Percentiles rank a stretch among this genome's conserved stretches.
Evolutionary conservation across 352 stramenopile genomes (phyloP).

Genomic region (Peronospora belbahrii): DNA sequence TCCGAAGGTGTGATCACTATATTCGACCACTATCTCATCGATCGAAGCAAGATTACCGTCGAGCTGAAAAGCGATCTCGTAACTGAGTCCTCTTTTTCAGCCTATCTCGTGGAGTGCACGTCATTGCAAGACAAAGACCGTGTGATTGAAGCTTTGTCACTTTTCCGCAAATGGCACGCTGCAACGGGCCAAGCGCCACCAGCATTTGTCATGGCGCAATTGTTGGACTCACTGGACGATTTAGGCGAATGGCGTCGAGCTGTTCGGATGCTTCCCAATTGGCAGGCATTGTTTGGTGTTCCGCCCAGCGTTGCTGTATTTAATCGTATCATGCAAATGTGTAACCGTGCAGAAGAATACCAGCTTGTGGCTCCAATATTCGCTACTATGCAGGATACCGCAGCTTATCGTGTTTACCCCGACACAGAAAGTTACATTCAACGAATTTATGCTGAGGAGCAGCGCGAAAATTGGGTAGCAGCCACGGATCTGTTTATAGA

Average conservation of each 20-base stretch:
- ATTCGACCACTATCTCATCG: slow-evolving; percentile 27
- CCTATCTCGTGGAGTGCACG: slow-evolving; percentile 36
- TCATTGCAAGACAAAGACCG: slow-evolving; percentile 25
- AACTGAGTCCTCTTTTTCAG: slow-evolving; percentile 29
- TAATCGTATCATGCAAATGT: slow-evolving; percentile 54
- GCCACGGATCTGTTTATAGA: slow-evolving; percentile 67
- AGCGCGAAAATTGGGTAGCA: slow-evolving; percentile 53
- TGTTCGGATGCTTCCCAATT: slow-evolving; percentile 40
- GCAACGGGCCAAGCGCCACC: slow-evolving; percentile 19
- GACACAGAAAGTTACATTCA: slow-evolving; percentile 64
- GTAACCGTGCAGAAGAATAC: slow-evolving; percentile 47
- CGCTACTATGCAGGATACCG: slow-evolving; percentile 48
- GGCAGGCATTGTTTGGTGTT: slow-evolving; percentile 33
- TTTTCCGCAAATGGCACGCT: slow-evolving; percentile 36
- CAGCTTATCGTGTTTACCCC: slow-evolving; percentile 38
- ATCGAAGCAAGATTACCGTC: slow-evolving; percentile 1
- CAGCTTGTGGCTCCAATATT: slow-evolving; percentile 58
- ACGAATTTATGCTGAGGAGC: slow-evolving; percentile 60
- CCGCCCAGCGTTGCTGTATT: slow-evolving; percentile 41
- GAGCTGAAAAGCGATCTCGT: slow-evolving; percentile 23
- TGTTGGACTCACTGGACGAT: slow-evolving; percentile 42
- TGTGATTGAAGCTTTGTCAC: slow-evolving; percentile 23
- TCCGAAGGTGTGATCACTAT: slow-evolving; percentile 28
- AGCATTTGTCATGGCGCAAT: slow-evolving; percentile 26
- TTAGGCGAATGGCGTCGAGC: slow-evolving; percentile 43